Conservation (phyloP, 1,284 basidiomycete species). For the Ceratobasidium sp. region DNA sequence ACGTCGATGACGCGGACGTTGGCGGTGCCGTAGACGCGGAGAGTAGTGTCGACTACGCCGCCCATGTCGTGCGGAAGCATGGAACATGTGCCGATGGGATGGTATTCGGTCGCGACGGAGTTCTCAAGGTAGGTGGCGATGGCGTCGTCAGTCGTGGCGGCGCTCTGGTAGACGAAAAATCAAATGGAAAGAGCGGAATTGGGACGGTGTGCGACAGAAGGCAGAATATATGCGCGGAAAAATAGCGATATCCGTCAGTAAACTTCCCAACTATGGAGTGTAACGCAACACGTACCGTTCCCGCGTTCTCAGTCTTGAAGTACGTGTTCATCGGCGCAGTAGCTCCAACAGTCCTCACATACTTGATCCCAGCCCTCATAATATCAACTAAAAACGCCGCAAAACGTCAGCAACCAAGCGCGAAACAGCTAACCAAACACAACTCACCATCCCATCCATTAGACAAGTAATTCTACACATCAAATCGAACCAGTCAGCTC, state of each 20-base stretch:
- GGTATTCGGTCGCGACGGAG: slow-evolving; percentile 48
- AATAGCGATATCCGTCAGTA: slow-evolving; percentile 53
- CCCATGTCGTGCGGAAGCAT: slow-evolving; percentile 56
- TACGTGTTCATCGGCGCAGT: slow-evolving; percentile 41
- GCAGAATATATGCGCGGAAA: slow-evolving; percentile 53
- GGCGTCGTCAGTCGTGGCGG: slow-evolving; percentile 32
- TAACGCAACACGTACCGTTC: slow-evolving; percentile 6
- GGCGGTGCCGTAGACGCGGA: slow-evolving; percentile 57
- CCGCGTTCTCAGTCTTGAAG: slow-evolving; percentile 30
- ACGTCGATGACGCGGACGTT: slow-evolving; percentile 51
- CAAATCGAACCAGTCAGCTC: not conserved
- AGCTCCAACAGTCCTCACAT: slow-evolving; percentile 18
- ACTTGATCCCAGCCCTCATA: slow-evolving; percentile 32
- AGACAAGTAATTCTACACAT: slow-evolving; percentile 25
- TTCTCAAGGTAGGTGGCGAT: slow-evolving; percentile 35
- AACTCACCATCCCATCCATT: slow-evolving; percentile 52
- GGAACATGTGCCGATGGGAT: slow-evolving; percentile 55
- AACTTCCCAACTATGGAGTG: not conserved
- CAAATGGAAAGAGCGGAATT: not conserved
- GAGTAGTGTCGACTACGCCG: slow-evolving; percentile 56
- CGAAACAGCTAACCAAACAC: slow-evolving; percentile 52
- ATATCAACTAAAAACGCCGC: slow-evolving; percentile 22
- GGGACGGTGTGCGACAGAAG: slow-evolving; percentile 22
- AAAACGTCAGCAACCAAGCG: slow-evolving; percentile 41
- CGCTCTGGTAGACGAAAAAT: slow-evolving; percentile 15